Conservation (phyloP, 768 basidiomycete genomes). For the Mycena sanguinolenta region DNA sequence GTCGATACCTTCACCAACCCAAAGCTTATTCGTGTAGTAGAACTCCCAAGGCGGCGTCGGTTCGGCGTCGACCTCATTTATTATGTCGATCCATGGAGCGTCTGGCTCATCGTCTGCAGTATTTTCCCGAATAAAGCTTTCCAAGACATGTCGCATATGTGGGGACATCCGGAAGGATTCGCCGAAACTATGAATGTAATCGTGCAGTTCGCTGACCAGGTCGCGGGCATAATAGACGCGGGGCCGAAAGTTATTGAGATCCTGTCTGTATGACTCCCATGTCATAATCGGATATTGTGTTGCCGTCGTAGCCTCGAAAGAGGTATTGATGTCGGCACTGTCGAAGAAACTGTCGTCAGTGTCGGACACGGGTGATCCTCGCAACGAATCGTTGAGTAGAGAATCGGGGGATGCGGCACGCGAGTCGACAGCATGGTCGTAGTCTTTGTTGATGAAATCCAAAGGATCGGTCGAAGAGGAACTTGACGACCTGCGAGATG, state of each 20-base stretch:
- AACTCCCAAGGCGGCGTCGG: slow-evolving; percentile 89
- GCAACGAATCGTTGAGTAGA: not conserved
- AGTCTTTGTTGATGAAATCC: not conserved
- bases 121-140: slow-evolving; percentile 74
- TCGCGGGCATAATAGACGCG: slow-evolving; percentile 58
- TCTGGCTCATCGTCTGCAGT: slow-evolving; percentile 76
- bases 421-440: not conserved
- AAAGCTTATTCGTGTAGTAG: slow-evolving; percentile 86
- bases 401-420: slow-evolving; percentile 7
- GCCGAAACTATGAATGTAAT: slow-evolving; percentile 71
- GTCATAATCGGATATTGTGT: slow-evolving; percentile 45
- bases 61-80: slow-evolving; percentile 77
- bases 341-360: not conserved
- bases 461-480: slow-evolving; percentile 14
- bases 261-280: slow-evolving; percentile 53
- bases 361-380: not conserved
- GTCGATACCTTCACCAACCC: slow-evolving; percentile 78
- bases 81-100: slow-evolving; percentile 76
- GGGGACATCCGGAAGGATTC: slow-evolving; percentile 54
- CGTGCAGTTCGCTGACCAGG: slow-evolving; percentile 75
- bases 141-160: slow-evolving; percentile 68
- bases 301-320: not conserved
- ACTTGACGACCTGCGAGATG: slow-evolving; percentile 24
- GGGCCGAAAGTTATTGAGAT: slow-evolving; percentile 49
- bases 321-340: not conserved